These are phyloP conservation scores for Leptographium flavum DNA, from an alignment of 2,329 filamentous ascomycete species.

Conservation along the genomic window DNA sequence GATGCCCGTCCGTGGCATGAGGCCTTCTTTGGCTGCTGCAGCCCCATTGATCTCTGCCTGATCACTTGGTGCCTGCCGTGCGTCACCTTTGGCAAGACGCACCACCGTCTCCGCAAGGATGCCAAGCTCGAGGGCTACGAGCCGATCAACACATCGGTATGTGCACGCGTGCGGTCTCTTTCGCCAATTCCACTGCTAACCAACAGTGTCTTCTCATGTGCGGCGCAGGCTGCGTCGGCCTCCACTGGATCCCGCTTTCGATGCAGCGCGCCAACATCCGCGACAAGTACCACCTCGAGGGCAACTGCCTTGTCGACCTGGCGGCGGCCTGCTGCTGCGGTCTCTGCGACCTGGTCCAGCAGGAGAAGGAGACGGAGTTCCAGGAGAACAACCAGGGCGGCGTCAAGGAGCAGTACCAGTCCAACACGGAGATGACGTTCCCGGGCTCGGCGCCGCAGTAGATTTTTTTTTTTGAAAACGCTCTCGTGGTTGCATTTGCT, in stretches of 20 bases:
- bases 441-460: constrained; percentile 5
- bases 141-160: constrained; percentile 30
- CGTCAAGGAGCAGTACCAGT: constrained; percentile 19
- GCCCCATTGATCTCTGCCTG: constrained; percentile 28
- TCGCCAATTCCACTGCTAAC: neutral
- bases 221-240: constrained; percentile 24
- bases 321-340: constrained; percentile 29
- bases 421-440: constrained; percentile 16
- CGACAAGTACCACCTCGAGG: constrained; percentile 29
- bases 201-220: constrained; percentile 28
- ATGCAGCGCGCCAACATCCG: constrained; percentile 32
- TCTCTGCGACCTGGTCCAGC: constrained; percentile 29
- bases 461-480: neutral
- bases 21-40: constrained; percentile 29
- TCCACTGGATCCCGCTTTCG: constrained; percentile 27
- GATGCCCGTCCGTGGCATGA: constrained; percentile 23
- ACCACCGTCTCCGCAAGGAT: constrained; percentile 28
- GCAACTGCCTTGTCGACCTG: constrained; percentile 27
- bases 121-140: constrained; percentile 27
- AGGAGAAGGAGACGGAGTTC: constrained; percentile 30
- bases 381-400: constrained; percentile 17
- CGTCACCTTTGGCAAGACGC: constrained; percentile 33
- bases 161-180: constrained; percentile 10
- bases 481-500: neutral
- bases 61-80: constrained; percentile 31